Conservation (phyloP, 441 rosid species). For the Raphanus hybrid region DNA sequence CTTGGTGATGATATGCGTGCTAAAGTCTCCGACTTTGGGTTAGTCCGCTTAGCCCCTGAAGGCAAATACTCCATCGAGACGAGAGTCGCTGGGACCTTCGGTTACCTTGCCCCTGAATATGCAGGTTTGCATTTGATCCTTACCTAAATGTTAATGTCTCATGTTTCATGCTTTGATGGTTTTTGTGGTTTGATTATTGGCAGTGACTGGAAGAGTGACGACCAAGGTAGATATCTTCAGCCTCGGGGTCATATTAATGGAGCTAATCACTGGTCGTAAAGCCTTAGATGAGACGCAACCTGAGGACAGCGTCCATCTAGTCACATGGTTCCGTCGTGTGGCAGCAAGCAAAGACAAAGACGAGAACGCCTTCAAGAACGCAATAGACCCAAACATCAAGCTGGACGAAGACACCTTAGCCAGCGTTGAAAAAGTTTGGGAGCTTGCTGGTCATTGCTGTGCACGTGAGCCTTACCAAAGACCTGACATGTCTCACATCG, state of each 20-base stretch:
- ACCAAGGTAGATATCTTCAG: slow-evolving; percentile 81
- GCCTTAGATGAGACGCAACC: slow-evolving; percentile 69
- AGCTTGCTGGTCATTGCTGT: slow-evolving; percentile 91
- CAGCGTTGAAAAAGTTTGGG: slow-evolving; percentile 76
- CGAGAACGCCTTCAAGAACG: slow-evolving; percentile 45
- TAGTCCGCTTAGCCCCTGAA: slow-evolving; percentile 10
- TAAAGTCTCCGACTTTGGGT: neutral
- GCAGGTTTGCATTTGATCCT: slow-evolving; percentile 54
- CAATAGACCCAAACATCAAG: slow-evolving; percentile 62
- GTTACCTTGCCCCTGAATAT: slow-evolving; percentile 85
- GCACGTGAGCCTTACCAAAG: slow-evolving; percentile 90
- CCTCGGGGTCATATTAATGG: slow-evolving; percentile 82
- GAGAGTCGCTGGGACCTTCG: slow-evolving; percentile 78
- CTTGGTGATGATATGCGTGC: slow-evolving; percentile 4
- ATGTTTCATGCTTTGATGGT: slow-evolving; percentile 13
- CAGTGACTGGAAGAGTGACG: slow-evolving; percentile 9
- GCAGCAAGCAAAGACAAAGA: slow-evolving; percentile 54
- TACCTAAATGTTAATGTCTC: neutral
- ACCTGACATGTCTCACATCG: slow-evolving; percentile 92
- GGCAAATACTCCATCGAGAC: slow-evolving; percentile 65
- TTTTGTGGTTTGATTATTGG: slow-evolving; percentile 8
- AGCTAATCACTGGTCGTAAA: slow-evolving; percentile 71
- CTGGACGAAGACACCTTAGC: slow-evolving; percentile 66
- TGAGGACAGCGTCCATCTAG: slow-evolving; percentile 75
- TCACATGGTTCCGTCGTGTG: slow-evolving; percentile 70